These are phyloP conservation scores for Tylopilus intermedius DNA, from an alignment of 768 basidiomycete species.

Conservation along the genomic window DNA sequence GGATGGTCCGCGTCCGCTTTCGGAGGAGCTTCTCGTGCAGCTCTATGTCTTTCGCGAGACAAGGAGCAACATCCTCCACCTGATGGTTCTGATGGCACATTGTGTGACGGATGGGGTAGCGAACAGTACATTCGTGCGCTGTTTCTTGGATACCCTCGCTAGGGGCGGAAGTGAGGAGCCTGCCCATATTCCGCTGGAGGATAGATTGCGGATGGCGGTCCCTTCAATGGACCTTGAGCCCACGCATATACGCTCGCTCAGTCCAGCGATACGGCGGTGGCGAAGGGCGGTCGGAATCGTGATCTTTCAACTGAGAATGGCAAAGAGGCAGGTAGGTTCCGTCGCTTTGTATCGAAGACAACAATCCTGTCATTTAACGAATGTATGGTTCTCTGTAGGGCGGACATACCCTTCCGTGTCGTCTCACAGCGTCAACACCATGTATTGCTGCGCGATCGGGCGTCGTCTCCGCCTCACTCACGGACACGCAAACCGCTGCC, in stretches of 20 bases:
- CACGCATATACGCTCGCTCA: conserved; percentile 23
- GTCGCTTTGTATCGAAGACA: background rate
- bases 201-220: conserved; percentile 39
- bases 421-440: conserved; percentile 32
- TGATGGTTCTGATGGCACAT: background rate
- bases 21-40: conserved; percentile 6
- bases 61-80: background rate
- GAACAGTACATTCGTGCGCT: background rate
- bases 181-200: conserved; percentile 25
- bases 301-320: conserved; percentile 32
- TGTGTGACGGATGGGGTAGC: background rate
- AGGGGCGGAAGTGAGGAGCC: background rate
- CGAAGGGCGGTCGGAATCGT: conserved; percentile 38
- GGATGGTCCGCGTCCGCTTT: conserved; percentile 37
- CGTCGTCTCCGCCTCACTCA: conserved; percentile 19
- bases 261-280: conserved; percentile 40
- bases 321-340: conserved; percentile 34
- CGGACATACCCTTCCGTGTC: conserved; percentile 51
- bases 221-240: conserved; percentile 38
- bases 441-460: conserved; percentile 36
- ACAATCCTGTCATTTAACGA: background rate
- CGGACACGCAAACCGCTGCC: conserved; percentile 25
- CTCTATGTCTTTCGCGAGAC: background rate
- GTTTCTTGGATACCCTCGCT: background rate
- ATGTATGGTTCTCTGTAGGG: conserved; percentile 34